Conservation (phyloP, 1,284 basidiomycete species). For the Coniferiporia sulphurascens region DNA sequence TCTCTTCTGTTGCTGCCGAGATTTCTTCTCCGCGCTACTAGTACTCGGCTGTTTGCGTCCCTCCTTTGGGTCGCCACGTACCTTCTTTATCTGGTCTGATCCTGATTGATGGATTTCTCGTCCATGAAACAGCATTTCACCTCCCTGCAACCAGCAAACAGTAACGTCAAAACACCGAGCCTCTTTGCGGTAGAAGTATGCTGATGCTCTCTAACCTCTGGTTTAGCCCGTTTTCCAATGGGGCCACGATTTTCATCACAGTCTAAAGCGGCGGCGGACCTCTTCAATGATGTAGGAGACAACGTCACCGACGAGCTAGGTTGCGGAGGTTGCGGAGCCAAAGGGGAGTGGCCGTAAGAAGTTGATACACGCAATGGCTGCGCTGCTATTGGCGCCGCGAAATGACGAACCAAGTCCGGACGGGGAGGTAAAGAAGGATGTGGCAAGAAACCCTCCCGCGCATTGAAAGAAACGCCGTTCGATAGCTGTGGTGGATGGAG, state of each 20-base stretch:
- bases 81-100: neutral
- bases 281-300: neutral
- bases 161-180: neutral
- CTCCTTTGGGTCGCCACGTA: neutral
- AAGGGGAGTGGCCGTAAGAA: neutral
- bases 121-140: neutral
- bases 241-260: neutral
- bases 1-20: neutral
- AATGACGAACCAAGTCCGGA: neutral
- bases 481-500: neutral
- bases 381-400: neutral
- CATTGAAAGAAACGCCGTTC: neutral
- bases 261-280: neutral
- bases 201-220: neutral
- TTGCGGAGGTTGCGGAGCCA: neutral
- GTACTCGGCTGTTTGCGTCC: neutral
- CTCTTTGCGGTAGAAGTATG: neutral
- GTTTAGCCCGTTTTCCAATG: neutral
- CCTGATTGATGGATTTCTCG: neutral
- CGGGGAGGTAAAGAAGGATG: neutral
- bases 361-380: neutral
- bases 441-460: neutral
- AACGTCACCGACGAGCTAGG: neutral
- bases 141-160: neutral
- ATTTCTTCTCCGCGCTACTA: neutral